Conservation (phyloP, 192 early-diverging fungal genomes). For the Piromyces sp. region DNA sequence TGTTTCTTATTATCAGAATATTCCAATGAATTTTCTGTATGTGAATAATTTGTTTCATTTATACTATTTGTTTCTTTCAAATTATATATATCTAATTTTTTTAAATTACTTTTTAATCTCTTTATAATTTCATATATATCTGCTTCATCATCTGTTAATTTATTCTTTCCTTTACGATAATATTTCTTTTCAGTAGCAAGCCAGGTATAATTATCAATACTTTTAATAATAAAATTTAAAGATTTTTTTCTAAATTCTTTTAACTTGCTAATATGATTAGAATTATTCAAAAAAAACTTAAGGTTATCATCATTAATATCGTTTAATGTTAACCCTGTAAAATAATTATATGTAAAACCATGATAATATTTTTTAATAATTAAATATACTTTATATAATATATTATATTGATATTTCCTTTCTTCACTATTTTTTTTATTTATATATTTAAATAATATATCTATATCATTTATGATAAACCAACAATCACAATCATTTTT, state of each 20-base stretch:
- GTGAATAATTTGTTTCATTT: too few species aligned
- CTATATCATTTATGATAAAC: neutral
- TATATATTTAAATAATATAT: neutral
- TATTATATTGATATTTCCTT: neutral
- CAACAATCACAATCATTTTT: neutral
- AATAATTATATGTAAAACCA: neutral
- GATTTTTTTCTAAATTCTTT: neutral
- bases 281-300: neutral
- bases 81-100: slow-evolving; percentile 13
- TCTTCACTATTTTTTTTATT: neutral
- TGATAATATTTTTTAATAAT: neutral
- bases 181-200: neutral
- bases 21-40: too few species aligned
- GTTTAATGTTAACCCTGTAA: neutral
- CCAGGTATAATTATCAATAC: neutral
- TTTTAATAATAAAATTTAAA: neutral
- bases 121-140: neutral
- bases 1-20: too few species aligned
- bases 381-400: neutral
- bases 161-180: neutral
- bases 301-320: neutral
- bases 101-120: slow-evolving; percentile 12
- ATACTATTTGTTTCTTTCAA: too few species aligned
- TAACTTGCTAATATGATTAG: neutral
- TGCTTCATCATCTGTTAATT: neutral